phyloP scores from a whole-genome alignment of 2,329 filamentous ascomycete species.

The Penicillium frequentans region DNA sequence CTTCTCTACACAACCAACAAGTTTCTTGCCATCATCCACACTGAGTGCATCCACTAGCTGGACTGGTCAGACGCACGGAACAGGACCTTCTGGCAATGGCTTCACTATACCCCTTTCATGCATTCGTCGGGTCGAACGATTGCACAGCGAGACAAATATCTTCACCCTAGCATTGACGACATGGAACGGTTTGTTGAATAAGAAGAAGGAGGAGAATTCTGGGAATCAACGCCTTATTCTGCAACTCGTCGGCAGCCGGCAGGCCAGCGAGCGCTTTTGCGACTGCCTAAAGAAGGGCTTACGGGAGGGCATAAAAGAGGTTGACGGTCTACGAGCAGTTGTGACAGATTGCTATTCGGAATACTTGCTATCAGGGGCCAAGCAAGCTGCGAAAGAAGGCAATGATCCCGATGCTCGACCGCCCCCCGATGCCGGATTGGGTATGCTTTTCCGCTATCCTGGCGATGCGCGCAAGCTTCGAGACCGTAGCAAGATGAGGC shows the following conservation, averaged over 20 bases:
- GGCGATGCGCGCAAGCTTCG: constrained; percentile 91
- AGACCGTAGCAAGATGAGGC: constrained; percentile 92
- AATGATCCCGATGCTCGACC: constrained; percentile 47
- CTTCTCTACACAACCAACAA: constrained; percentile 91
- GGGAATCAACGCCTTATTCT: constrained; percentile 86
- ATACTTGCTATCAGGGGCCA: constrained; percentile 61
- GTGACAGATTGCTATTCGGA: constrained; percentile 88
- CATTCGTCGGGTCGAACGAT: constrained; percentile 84
- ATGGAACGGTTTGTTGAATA: constrained; percentile 73
- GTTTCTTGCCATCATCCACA: constrained; percentile 78
- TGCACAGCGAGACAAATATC: constrained; percentile 88
- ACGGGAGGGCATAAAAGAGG: constrained; percentile 81
- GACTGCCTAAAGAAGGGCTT: constrained; percentile 91
- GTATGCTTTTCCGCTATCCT: constrained; percentile 90
- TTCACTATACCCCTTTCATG: constrained; percentile 92
- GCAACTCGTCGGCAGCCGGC: constrained; percentile 83
- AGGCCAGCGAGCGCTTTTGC: constrained; percentile 91
- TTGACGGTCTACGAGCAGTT: constrained; percentile 78
- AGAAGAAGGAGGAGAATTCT: constrained; percentile 55
- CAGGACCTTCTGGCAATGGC: constrained; percentile 89
- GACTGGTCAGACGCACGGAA: constrained; percentile 89
- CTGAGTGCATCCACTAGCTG: constrained; percentile 78
- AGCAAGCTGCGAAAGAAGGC: constrained; percentile 52
- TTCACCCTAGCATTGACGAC: constrained; percentile 94
- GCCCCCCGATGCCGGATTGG: constrained; percentile 88